Percentiles rank a stretch among this genome's conserved stretches.
These are phyloP conservation scores for Cladosporium austrohemisphaericum DNA, from an alignment of 2,329 filamentous ascomycete genomes.

Conservation along the genomic window DNA sequence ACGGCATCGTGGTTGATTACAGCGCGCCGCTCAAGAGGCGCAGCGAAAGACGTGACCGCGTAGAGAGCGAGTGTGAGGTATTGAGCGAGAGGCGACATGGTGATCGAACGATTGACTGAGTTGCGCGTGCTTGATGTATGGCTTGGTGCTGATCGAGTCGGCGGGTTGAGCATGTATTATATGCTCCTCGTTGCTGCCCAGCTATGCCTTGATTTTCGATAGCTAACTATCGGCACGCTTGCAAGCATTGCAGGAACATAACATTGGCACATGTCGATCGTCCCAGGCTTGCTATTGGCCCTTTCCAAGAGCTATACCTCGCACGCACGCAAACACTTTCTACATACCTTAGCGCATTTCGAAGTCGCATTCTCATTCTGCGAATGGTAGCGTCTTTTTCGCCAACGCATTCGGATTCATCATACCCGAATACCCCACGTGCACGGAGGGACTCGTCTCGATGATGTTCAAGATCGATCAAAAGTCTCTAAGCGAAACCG, in stretches of 20 bases:
- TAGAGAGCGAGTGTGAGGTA: slow-evolving; percentile 14
- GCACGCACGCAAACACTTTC: background rate
- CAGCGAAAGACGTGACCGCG: slow-evolving; percentile 10
- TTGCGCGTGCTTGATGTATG: no score
- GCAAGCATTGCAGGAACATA: background rate
- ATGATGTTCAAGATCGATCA: no score
- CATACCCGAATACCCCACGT: no score
- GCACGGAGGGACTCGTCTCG: background rate
- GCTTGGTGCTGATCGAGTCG: no score
- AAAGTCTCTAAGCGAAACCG: slow-evolving; percentile 3
- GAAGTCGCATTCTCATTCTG: no score
- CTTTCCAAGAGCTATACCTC: background rate
- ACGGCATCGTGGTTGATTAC: slow-evolving; percentile 46
- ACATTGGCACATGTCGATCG: background rate
- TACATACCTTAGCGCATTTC: slow-evolving; percentile 1
- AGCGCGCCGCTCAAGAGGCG: slow-evolving; percentile 36
- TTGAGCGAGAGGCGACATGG: slow-evolving; percentile 15
- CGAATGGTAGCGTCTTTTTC: no score
- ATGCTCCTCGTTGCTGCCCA: no score
- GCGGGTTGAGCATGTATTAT: no score
- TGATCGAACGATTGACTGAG: background rate
- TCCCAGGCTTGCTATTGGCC: background rate
- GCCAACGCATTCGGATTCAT: no score
- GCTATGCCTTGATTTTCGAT: no score
- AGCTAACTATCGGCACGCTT: no score